Conservation (phyloP, 768 basidiomycete genomes). For the Cystofilobasidium macerans region DNA sequence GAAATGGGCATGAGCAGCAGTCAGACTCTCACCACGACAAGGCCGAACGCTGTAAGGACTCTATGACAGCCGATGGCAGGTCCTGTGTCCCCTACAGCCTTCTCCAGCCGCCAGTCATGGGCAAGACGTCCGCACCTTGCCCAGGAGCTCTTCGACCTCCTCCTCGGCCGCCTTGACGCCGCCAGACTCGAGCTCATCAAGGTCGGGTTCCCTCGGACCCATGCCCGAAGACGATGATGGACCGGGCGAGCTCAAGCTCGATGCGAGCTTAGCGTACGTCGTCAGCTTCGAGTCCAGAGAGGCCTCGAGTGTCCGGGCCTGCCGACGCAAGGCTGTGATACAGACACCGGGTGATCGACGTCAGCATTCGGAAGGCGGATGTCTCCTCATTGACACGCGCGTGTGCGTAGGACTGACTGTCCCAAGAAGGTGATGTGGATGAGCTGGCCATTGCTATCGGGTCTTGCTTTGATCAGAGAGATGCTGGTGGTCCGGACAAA, state of each 20-base stretch:
- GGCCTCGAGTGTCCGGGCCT: constrained; percentile 86
- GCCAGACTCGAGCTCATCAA: neutral
- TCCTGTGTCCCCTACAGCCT: too few relatives aligned
- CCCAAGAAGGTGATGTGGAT: too few relatives aligned
- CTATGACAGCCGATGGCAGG: too few relatives aligned
- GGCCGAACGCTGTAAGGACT: too few relatives aligned
- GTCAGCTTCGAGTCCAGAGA: constrained; percentile 84
- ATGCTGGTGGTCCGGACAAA: too few relatives aligned
- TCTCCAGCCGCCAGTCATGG: too few relatives aligned
- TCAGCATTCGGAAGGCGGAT: too few relatives aligned
- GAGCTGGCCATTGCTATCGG: constrained; percentile 1
- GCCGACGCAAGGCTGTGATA: constrained; percentile 52
- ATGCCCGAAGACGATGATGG: neutral
- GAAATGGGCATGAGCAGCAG: neutral
- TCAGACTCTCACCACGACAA: too few relatives aligned
- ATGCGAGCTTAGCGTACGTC: constrained; percentile 75
- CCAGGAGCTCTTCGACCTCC: constrained; percentile 73
- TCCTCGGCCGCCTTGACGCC: constrained; percentile 46
- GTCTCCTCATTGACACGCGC: too few relatives aligned
- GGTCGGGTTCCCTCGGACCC: neutral
- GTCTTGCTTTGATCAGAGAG: too few relatives aligned
- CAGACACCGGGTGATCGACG: neutral
- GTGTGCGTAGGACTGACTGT: constrained; percentile 14
- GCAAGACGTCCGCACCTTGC: constrained; percentile 56
- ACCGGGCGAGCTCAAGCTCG: constrained; percentile 37